Base-by-base conservation (phyloP, 1,284 basidiomycete species). In the Leccinum laetum region DNA sequence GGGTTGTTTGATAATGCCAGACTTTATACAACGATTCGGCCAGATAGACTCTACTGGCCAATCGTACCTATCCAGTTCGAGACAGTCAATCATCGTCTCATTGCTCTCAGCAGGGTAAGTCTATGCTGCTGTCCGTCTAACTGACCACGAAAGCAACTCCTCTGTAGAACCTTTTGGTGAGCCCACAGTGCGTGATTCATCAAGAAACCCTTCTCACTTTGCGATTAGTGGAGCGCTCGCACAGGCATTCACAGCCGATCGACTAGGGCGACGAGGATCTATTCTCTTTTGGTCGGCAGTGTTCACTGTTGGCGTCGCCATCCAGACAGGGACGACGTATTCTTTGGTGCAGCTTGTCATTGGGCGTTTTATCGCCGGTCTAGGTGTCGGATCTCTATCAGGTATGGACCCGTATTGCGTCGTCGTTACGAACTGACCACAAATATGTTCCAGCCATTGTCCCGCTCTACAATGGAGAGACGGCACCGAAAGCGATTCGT, bases 1-100 rank as follows among this genome's bases (percentile, higher is more conserved):
- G 86, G 90, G 92, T 83, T 93, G 90, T 74, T 79, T 93, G 32
- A 91, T 93, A 67, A 93, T 93, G 90, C 84, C 85, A 7, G 90
- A 93, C 74, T 93, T 94, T 74, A 81, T 91, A 66, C 68, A 79
- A 63, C 84, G 89, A 18, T 92, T 93, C 72, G 91, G 90, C 14
- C 79, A 86, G 70, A 63, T 81, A 4, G 83, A 78, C 64, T 71
- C 78, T 1, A 74, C 84, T 67, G 90, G 90, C 8, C 72, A 79
- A 21, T 81, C 78, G 58, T 78, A 85, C 64, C 78, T 93, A 8
- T 84, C 86, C 1, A 83, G 85, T 63, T 84, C 84, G 35, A 82
- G 90, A 53, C 88, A 92, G 70, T 89, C 88, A 2, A 89, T 93
- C 65, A 93, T 93, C 65, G 92, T 90, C 0, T 93, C 91, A 8